Percentiles rank a stretch among this genome's conserved stretches.
Conservation (phyloP, 2,329 filamentous ascomycete genomes). For the Penicillium sp. region DNA sequence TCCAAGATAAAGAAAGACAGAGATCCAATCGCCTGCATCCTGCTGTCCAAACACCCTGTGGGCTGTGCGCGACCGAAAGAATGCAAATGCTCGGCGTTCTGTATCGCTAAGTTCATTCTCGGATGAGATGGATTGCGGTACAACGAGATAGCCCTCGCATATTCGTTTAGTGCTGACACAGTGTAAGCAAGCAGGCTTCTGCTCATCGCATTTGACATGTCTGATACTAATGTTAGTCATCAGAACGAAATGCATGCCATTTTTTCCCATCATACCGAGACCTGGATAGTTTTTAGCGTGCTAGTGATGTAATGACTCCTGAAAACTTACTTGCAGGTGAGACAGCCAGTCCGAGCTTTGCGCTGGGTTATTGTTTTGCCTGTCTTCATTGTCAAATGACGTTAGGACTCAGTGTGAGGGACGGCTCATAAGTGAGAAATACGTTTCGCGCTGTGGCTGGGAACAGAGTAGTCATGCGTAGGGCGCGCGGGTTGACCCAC, state of each 20-base stretch:
- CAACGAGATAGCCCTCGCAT: constrained; percentile 4
- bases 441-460: not conserved
- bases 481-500: not conserved
- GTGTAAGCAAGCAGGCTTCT: constrained; percentile 3
- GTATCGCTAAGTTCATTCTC: constrained; percentile 1
- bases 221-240: not conserved
- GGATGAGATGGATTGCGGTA: not conserved
- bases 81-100: constrained; percentile 9
- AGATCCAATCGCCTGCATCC: constrained; percentile 3
- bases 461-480: not conserved
- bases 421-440: not conserved
- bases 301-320: too few relatives aligned
- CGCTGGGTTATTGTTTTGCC: too few relatives aligned
- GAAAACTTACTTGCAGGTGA: too few relatives aligned
- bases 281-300: too few relatives aligned
- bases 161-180: constrained; percentile 2
- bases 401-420: not conserved
- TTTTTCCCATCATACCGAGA: too few relatives aligned
- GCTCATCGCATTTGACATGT: constrained; percentile 8
- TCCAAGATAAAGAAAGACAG: constrained; percentile 3
- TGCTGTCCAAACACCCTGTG: constrained; percentile 5
- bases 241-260: too few relatives aligned
- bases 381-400: not conserved
- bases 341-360: too few relatives aligned
- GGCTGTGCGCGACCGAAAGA: constrained; percentile 3